phyloP scores from a whole-genome alignment of 129 eudicot species.

The Ambrosia artemisiifolia region DNA sequence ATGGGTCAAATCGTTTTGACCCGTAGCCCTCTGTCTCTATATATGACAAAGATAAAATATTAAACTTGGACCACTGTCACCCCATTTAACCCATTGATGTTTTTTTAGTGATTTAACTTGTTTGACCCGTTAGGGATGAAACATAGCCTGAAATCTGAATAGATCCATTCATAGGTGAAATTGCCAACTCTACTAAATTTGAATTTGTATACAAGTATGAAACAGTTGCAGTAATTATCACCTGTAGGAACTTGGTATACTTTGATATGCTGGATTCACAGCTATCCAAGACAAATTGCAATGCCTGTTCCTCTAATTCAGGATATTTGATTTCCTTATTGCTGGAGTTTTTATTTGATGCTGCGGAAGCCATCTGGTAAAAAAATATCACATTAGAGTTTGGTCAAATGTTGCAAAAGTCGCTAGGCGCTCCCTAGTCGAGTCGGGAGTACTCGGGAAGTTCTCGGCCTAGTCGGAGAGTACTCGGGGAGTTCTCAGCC shows the following conservation, averaged over 20 bases:
- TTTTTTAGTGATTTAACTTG: not conserved
- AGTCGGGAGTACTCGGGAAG: no score
- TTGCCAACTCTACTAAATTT: not conserved
- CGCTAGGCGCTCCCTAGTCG: no score
- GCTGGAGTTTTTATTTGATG: slow-evolving; percentile 55
- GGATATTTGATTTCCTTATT: slow-evolving; percentile 63
- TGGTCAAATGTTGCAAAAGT: not conserved
- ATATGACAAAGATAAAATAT: no score
- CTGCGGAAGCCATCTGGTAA: slow-evolving; percentile 87
- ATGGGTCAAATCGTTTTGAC: not conserved
- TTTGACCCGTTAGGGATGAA: not conserved
- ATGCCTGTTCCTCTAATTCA: slow-evolving; percentile 79
- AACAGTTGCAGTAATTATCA: slow-evolving; percentile 16
- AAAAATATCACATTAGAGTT: not conserved
- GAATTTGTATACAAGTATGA: not conserved
- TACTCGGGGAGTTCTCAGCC: no score
- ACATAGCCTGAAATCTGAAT: not conserved
- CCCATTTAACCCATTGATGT: not conserved
- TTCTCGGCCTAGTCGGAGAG: no score
- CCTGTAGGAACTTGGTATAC: slow-evolving; percentile 93
- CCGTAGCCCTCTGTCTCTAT: not conserved
- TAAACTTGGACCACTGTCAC: not conserved
- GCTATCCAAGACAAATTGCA: slow-evolving; percentile 72
- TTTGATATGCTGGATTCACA: slow-evolving; percentile 89
- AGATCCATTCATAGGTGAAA: no score